Evolutionary conservation across 345 rosid species (phyloP).

Genomic region (Gossypium thurberi): DNA sequence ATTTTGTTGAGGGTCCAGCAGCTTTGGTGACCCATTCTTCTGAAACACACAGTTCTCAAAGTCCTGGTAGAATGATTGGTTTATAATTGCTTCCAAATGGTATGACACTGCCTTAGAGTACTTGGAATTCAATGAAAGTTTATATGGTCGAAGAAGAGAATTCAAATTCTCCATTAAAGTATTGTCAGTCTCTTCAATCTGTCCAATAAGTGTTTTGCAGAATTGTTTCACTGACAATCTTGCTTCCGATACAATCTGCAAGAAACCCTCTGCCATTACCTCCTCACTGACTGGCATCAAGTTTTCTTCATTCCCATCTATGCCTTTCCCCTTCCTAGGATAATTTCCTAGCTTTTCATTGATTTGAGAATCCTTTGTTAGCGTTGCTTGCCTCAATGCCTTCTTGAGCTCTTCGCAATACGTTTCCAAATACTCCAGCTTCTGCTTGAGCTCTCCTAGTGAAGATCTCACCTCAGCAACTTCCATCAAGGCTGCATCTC

Average conservation of each 20-base stretch:
- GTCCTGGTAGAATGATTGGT: constrained; percentile 78
- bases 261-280: constrained; percentile 83
- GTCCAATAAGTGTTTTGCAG: constrained; percentile 61
- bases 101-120: constrained; percentile 61
- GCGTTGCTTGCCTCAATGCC: constrained; percentile 62
- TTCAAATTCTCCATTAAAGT: constrained; percentile 50
- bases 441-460: constrained; percentile 60
- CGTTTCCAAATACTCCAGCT: constrained; percentile 72
- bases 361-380: constrained; percentile 24
- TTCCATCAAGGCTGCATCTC: constrained; percentile 68
- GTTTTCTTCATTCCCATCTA: constrained; percentile 29
- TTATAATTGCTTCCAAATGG: constrained; percentile 78
- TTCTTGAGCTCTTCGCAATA: constrained; percentile 79
- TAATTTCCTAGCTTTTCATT: constrained; percentile 20
- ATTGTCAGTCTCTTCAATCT: constrained; percentile 65
- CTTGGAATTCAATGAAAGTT: constrained; percentile 51
- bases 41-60: constrained; percentile 82
- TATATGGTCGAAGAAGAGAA: constrained; percentile 56
- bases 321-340: constrained; percentile 29
- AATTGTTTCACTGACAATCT: constrained; percentile 86
- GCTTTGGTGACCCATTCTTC: constrained; percentile 67
- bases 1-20: constrained; percentile 71
- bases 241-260: constrained; percentile 91
- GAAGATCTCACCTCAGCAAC: constrained; percentile 77
- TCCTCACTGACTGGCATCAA: constrained; percentile 80